Evolutionary conservation across 495 filamentous ascomycete genomes (phyloP), one percentile per base, ranked within the genome.

Genomic region (Penicillium flavigenum): DNA sequence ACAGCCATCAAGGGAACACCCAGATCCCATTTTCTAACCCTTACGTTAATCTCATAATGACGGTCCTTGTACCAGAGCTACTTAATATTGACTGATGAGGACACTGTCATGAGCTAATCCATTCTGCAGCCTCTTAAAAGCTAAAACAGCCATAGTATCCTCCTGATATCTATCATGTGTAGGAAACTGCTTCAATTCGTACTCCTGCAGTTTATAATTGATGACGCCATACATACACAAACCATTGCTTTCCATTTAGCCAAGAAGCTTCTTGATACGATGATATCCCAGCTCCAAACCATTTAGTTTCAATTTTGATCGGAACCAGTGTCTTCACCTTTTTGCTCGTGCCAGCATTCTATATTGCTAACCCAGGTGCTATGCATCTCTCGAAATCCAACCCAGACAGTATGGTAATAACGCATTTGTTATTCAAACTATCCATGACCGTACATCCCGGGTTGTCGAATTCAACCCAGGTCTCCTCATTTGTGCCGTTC

Each of bases 61-160:
- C 29, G 41, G 24, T 4, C 22, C 22, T 24, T 24, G 3, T 24
- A 2, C 22, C 22, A 24, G 3, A 4, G 4, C 22, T 24, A 1
- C 22, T 3, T 24, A 4, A 24, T 24, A 4, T 24, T 24, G 3
- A 24, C 22, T 22, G 22, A 24, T 24, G 4, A 4, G 22, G 4
- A 24, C 4, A 24, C 22, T 22, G 22, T 22, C 22, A 22, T 22
- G 22, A 22, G 22, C 24, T 24, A 24, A 24, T 24, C 24, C 24
- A 5, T 26, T 26, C 22, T 24, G 22, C 5, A 62, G 32, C 11
- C 58, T 29, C 2, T 34, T 29, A 46, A 58, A 65, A 2, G 47
- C 22, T 9, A 63, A 48, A 19, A 53, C 60, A 2, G 53, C 60
- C 11, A 53, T 50, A n/a, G 50, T 45, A 47, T 65, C 56, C 26